Evolutionary conservation across 768 basidiomycete genomes (phyloP), one percentile per base, ranked within the genome.

Genomic region (Serpula lacrymans): DNA sequence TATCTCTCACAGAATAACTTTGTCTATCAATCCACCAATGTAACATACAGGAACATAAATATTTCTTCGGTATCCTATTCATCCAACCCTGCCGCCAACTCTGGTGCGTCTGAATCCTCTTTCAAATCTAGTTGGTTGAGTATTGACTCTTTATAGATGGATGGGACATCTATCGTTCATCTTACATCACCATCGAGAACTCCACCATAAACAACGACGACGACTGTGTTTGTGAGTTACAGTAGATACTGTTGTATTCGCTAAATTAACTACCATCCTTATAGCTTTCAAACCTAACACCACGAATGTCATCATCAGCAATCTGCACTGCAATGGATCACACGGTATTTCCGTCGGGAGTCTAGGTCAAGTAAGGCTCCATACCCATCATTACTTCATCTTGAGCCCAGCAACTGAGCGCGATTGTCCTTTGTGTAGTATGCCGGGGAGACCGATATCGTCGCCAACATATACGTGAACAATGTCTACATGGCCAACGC

Each of bases 301-400:
- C 16, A 73, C 72, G 3, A 53, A 71, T 45, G 62, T 67, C 18
- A 37, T 64, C 18, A 63, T 74, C 12, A 52, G 51, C 11, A 68
- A 74, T 47, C 56, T 76, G 45, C 55, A 50, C 43, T 75, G 70
- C 55, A 71, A 70, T 43, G 63, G 64, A 14, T 64, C 62, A 12
- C 69, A 69, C 46, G 72, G 74, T 34, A 68, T 75, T 49, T 72
- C 71, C 21, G 71, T 77, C 23, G 73, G 73, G 5, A 73, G 71
- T 20, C 57, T 75, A 2, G 73, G 71, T 7, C 71, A 74, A 52
- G 55, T 54, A 22, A 10, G 48, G 38, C 20, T 34, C 20, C 27
- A 14, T 33, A 20, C 4, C 18, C 18, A 6, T 11, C 24, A 12
- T 13, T 6, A 13, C 6, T 24, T 10, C 23, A 6, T 23, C 11